A percentile compares a stretch with the other conserved stretches of the same genome.
phyloP scores from a whole-genome alignment of 331 rosid genomes.

The Acacia pycnantha region DNA sequence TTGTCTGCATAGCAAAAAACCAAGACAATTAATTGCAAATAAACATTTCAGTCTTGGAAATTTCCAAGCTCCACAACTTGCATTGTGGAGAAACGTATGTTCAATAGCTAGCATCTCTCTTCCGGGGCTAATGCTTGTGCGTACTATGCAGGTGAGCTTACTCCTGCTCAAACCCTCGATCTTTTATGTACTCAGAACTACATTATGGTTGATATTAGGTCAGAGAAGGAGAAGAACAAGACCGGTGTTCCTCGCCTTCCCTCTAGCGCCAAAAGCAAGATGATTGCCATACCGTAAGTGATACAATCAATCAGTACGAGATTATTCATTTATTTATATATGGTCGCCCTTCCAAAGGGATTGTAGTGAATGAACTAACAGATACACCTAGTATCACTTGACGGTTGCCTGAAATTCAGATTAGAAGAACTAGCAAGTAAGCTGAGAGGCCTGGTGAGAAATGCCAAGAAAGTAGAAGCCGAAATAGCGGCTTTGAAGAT shows the following conservation, averaged over 20 bases:
- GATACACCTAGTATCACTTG: not conserved
- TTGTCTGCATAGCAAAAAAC: slow-evolving; percentile 7
- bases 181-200: slow-evolving; percentile 62
- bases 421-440: slow-evolving; percentile 88
- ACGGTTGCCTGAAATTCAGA: slow-evolving; percentile 43
- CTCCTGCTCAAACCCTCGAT: slow-evolving; percentile 92
- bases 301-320: not conserved
- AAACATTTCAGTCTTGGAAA: slow-evolving; percentile 1
- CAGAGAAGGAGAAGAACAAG: slow-evolving; percentile 90
- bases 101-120: not conserved
- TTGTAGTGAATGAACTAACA: not conserved
- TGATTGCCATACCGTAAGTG: slow-evolving; percentile 87
- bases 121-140: slow-evolving; percentile 24
- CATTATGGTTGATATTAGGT: slow-evolving; percentile 68
- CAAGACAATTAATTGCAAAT: not conserved
- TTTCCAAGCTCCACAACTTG: slow-evolving; percentile 6
- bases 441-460: slow-evolving; percentile 71
- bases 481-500: slow-evolving; percentile 85
- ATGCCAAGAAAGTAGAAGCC: slow-evolving; percentile 83
- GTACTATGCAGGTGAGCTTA: slow-evolving; percentile 62
- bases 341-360: not conserved
- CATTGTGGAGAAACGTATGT: not conserved
- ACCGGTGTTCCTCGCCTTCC: slow-evolving; percentile 94
- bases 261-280: slow-evolving; percentile 65
- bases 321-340: not conserved